These are phyloP conservation scores for Pascua guehoae DNA, from an alignment of 1,284 basidiomycete genomes.

Conservation along the genomic window DNA sequence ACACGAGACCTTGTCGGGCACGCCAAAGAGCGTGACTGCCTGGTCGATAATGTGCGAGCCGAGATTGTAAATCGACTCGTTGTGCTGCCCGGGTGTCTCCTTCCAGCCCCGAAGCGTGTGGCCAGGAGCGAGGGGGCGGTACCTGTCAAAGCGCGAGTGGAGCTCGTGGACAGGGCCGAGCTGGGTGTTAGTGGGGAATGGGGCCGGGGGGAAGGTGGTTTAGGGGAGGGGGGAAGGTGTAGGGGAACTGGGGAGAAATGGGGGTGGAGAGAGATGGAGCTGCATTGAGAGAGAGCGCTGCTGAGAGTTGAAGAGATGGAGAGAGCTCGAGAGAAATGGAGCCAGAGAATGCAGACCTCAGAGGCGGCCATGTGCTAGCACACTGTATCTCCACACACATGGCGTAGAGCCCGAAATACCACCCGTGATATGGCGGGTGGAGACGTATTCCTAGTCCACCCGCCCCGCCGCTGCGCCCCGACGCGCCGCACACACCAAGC, in stretches of 20 bases:
- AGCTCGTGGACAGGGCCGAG: constrained; percentile 37
- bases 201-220: not conserved
- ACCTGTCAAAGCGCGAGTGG: constrained; percentile 64
- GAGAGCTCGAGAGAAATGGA: no score
- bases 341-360: no score
- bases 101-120: constrained; percentile 57
- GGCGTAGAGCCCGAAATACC: no score
- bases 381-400: no score
- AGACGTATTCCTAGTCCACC: no score
- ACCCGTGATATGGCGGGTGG: no score
- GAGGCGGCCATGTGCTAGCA: no score
- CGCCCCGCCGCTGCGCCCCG: no score
- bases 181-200: constrained; percentile 12
- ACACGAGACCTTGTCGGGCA: constrained; percentile 59
- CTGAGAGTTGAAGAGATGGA: no score
- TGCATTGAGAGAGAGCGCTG: no score
- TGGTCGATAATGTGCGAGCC: constrained; percentile 66
- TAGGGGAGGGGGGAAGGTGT: not conserved
- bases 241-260: not conserved
- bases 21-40: constrained; percentile 69
- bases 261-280: no score
- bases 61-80: constrained; percentile 51
- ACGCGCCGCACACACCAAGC: constrained; percentile 51
- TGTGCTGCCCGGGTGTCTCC: constrained; percentile 47
- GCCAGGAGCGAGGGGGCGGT: constrained; percentile 55